Evolutionary conservation across 768 basidiomycete species (phyloP), one percentile per base, ranked within the genome.

Genomic region (Coprinopsis strossmayeri): DNA sequence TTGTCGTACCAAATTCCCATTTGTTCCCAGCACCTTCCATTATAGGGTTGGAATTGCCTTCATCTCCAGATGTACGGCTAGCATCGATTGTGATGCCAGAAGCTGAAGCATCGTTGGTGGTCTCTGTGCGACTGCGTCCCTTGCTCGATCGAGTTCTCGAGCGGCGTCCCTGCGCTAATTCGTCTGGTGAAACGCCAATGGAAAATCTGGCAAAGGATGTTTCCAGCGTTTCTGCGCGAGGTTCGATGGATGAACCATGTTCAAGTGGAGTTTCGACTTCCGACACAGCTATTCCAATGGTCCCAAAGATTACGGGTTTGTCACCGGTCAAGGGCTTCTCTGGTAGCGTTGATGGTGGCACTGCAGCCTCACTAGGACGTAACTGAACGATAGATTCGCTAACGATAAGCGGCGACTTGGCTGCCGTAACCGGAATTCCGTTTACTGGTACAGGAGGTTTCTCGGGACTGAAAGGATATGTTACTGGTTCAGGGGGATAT

Each of bases 1-100:
- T 59, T 13, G 74, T 71, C 30, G 76, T 74, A 15, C 82, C 81
- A 58, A 83, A 83, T 59, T 74, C 72, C 80, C 78, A 82, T 59
- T 73, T 79, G 39, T 38, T 20, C 20, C 37, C 30, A 30, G 21
- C 24, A 13, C 45, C 23, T 24, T 18, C 3, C n/a, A 32, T 12
- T 15, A 34, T 17, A 21, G 27, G 4, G 48, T 28, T 12, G 43
- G 24, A 24, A 18, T 34, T 17, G 48, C 26, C 48, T 28, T 17
- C 28, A 28, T 32, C 21, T 61, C 60, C 48, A n/a, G n/a, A n/a
- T n/a, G n/a, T n/a, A n/a, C n/a, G n/a, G n/a, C n/a, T n/a, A n/a
- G n/a, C n/a, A n/a, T n/a, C n/a, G n/a, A n/a, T n/a, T n/a, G n/a
- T n/a, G n/a, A n/a, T n/a, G n/a, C n/a, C n/a, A n/a, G n/a, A n/a